phyloP scores from a whole-genome alignment of 805 yeast genomes.

The Starmera amethionina region DNA sequence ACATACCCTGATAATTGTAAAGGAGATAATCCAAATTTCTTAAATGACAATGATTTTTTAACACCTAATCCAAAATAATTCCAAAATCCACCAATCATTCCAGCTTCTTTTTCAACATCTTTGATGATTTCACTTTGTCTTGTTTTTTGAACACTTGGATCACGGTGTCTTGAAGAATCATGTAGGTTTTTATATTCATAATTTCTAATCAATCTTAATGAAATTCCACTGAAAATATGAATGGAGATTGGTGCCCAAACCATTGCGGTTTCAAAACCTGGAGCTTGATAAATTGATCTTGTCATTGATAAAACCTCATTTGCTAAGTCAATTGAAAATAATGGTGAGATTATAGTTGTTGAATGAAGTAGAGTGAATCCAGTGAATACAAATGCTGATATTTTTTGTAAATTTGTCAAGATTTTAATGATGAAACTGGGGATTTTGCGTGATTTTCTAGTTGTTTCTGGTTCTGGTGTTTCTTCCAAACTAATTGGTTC shows the following conservation, averaged over 20 bases:
- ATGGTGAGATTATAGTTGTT: constrained; percentile 45
- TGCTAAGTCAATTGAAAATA: constrained; percentile 31
- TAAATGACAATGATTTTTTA: constrained; percentile 33
- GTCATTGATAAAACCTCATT: constrained; percentile 51
- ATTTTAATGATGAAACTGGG: background rate
- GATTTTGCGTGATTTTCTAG: background rate
- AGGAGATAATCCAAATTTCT: constrained; percentile 42
- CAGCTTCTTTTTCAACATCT: constrained; percentile 36
- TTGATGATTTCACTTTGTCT: constrained; percentile 12
- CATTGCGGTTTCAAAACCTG: constrained; percentile 37
- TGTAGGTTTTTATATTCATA: constrained; percentile 18
- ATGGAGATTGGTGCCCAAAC: constrained; percentile 34
- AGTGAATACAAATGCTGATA: constrained; percentile 48
- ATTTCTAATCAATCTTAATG: constrained; percentile 29
- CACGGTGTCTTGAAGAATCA: constrained; percentile 10
- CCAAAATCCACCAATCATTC: constrained; percentile 52
- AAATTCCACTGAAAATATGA: constrained; percentile 48
- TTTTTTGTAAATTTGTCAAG: constrained; percentile 33
- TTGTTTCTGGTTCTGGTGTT: background rate
- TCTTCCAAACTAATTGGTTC: background rate
- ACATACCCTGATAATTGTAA: constrained; percentile 51
- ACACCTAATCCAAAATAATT: constrained; percentile 44
- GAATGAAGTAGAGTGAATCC: constrained; percentile 51
- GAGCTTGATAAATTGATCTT: constrained; percentile 50
- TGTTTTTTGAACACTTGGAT: constrained; percentile 13